A percentile compares a stretch with the other conserved stretches of the same genome.
phyloP scores from a whole-genome alignment of 441 rosid genomes.

The Adansonia rubrostipa region DNA sequence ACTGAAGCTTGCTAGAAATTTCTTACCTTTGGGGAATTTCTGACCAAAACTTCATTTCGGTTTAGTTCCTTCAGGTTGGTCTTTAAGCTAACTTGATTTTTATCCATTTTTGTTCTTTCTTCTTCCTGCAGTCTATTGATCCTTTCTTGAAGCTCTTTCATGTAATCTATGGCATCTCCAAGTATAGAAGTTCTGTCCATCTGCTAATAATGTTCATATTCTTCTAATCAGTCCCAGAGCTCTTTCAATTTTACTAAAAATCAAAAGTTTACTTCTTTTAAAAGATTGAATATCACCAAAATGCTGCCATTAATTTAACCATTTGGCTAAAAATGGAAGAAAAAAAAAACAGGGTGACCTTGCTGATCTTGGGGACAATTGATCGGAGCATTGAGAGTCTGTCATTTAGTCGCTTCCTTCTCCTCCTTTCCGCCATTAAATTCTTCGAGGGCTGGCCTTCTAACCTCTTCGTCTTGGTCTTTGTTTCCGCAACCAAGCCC shows the following conservation, averaged over 20 bases:
- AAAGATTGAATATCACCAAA: not conserved
- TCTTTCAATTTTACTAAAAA: not conserved
- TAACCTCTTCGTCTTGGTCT: conserved; percentile 56
- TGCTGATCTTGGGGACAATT: conserved; percentile 93
- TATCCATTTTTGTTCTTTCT: conserved; percentile 44
- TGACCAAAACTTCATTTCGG: conserved; percentile 55
- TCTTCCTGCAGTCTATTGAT: conserved; percentile 72
- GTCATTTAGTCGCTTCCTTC: conserved; percentile 90
- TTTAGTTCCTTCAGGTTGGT: conserved; percentile 56
- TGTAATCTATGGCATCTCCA: conserved; percentile 93
- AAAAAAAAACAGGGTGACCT: conserved; percentile 44
- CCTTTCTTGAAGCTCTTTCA: conserved; percentile 87
- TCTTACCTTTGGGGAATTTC: conserved; percentile 88
- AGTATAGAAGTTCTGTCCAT: conserved; percentile 97
- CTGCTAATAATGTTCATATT: conserved; percentile 35
- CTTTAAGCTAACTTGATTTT: conserved; percentile 38
- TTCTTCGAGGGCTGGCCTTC: conserved; percentile 98
- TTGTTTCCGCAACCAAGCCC: conserved; percentile 47
- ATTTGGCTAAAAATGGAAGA: too few species aligned
- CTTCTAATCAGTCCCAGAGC: too few species aligned
- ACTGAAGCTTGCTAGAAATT: not conserved
- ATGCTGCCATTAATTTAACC: conserved; percentile 7
- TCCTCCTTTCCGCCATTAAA: conserved; percentile 89
- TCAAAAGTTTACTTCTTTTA: not conserved
- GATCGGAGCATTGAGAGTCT: conserved; percentile 96